Base-by-base conservation (phyloP, 768 basidiomycete species). In the Lyophyllum atratum region DNA sequence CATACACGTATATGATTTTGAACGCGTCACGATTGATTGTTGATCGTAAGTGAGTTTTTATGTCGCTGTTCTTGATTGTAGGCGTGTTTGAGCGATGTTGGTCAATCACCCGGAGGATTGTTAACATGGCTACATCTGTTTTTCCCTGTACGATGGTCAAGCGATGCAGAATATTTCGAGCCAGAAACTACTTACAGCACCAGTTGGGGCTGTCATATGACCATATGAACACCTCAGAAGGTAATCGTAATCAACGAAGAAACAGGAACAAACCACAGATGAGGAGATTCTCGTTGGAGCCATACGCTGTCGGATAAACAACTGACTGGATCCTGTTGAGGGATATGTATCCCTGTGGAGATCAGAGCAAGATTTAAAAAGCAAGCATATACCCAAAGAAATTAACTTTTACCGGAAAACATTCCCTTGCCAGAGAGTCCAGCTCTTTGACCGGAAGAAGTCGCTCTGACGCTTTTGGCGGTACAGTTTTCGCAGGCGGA, bases 61-160 rank as follows among this genome's bases (percentile, higher is more conserved):
- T 49, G 22, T 59, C 52, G 12, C 15, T 37, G 8, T 39, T 53
- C 2, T 10, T 26, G 12, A 12, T 10, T 22, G 15, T 14, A 55
- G 64, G 33, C 66, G 68, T 3, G 63, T 55, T 54, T 25, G 67
- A 60, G 11, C 74, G 67, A 69, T 96, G 83, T 64, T 94, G 93
- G 48, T 86, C 76, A 45, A 98, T 74, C 26, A 95, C 91, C 28
- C 95, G 91, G 46, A 99, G 82, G 59, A 99, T 89, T 3, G 93
- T 82, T 66, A 99, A 80, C 85, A 98, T 90, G 0, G 97, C 97
- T 0, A 99, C 90, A 71, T 99, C 97, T 0, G 97, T 99, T 92
- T 99, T 99, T 72, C 97, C 97, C 94, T 95, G 63, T 33, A 51
- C 55, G 53, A 11, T 51, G 21, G 55, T 64, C 49, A 69, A 54